Evolutionary conservation across 768 basidiomycete species (phyloP).

Genomic region (Hypholoma sublateritium): DNA sequence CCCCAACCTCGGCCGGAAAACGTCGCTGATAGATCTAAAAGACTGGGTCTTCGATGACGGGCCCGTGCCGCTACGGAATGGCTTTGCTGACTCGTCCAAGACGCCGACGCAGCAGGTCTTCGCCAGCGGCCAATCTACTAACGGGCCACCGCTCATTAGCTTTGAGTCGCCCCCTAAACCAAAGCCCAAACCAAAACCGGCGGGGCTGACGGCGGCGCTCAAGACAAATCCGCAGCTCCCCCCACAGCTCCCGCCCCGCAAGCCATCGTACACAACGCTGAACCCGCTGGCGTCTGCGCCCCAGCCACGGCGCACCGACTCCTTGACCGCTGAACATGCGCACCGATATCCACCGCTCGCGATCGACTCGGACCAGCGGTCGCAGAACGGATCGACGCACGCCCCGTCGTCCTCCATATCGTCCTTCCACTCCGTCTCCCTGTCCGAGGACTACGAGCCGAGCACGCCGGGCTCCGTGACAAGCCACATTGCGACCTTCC

Average conservation of each 20-base stretch:
- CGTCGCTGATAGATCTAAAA: slow-evolving; percentile 68
- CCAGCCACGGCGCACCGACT: slow-evolving; percentile 35
- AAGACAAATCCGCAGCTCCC: slow-evolving; percentile 21
- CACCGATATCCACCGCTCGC: slow-evolving; percentile 56
- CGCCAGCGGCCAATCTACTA: neutral
- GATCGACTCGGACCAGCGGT: slow-evolving; percentile 26
- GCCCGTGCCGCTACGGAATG: slow-evolving; percentile 25
- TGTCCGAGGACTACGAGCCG: slow-evolving; percentile 62
- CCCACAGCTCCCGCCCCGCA: slow-evolving; percentile 69
- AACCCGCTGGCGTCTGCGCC: slow-evolving; percentile 35
- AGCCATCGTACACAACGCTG: slow-evolving; percentile 51
- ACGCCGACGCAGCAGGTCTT: slow-evolving; percentile 27
- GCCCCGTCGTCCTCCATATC: slow-evolving; percentile 71
- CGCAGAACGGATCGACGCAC: slow-evolving; percentile 40
- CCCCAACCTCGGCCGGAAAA: slow-evolving; percentile 47
- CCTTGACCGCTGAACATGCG: slow-evolving; percentile 54
- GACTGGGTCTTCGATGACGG: slow-evolving; percentile 76
- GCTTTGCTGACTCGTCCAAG: slow-evolving; percentile 8
- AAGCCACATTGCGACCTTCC: slow-evolving; percentile 45
- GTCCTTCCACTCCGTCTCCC: slow-evolving; percentile 81
- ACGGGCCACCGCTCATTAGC: slow-evolving; percentile 48
- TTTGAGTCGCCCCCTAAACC: slow-evolving; percentile 50
- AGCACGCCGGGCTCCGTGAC: slow-evolving; percentile 41
- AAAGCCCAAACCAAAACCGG: slow-evolving; percentile 25
- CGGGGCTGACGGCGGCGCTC: slow-evolving; percentile 14